Conservation (phyloP, 768 basidiomycete genomes). For the Lepiota subincarnata region DNA sequence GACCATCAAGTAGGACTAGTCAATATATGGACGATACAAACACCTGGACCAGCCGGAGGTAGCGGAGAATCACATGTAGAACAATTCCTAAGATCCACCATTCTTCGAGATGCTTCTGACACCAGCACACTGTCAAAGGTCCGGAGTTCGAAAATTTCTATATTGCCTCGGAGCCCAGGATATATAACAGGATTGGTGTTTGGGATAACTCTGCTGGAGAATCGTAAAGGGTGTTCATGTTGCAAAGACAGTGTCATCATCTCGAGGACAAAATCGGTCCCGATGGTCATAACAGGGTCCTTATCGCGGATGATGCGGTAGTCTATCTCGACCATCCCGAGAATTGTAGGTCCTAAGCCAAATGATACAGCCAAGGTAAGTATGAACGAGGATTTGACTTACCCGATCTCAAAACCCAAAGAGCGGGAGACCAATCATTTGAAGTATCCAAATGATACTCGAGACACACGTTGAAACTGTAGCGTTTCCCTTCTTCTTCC, state of each 20-base stretch:
- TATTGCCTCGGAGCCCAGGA: neutral
- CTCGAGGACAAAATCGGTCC: conserved; percentile 7
- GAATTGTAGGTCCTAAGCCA: neutral
- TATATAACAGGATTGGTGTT: neutral
- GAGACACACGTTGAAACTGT: conserved; percentile 2
- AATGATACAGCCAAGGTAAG: no score
- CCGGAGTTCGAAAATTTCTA: conserved; percentile 9
- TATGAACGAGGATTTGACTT: neutral
- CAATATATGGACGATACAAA: neutral
- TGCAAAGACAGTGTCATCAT: conserved; percentile 7
- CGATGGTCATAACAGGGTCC: neutral
- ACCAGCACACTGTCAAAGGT: neutral
- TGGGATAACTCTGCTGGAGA: neutral
- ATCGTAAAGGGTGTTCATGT: neutral
- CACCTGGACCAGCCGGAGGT: conserved; percentile 5
- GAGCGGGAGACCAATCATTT: neutral
- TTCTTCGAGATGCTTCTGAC: neutral
- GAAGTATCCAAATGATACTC: conserved; percentile 1
- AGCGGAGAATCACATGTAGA: neutral
- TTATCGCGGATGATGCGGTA: neutral
- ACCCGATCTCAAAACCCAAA: conserved; percentile 6
- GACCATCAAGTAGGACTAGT: neutral
- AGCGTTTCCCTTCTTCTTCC: neutral
- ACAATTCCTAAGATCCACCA: conserved; percentile 1
- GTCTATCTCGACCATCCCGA: conserved; percentile 4